Evolutionary conservation across 257 asterid genomes (phyloP), one percentile per base, ranked within the genome.

Genomic region (Mentha longifolia): DNA sequence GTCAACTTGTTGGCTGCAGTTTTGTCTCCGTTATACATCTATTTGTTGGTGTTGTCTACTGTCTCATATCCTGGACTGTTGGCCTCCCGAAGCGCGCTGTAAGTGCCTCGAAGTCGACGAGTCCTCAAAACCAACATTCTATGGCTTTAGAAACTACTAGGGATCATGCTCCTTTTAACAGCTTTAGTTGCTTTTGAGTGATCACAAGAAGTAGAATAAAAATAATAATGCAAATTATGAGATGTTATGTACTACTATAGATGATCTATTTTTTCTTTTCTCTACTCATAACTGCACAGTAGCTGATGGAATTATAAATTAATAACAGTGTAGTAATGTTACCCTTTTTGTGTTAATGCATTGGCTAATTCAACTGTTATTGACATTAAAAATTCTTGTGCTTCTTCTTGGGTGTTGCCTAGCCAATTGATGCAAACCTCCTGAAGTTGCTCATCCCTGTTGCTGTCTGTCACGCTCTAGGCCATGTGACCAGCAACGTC

Each of bases 81-180:
- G 98, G 97, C 51, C 97, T 92, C 59, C 98, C 97, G n/a, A 92
- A 92, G 85, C 83, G 98, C 78, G 98, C 98, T 66, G 98, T 92
- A 86, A 92, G 95, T 84, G 25, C 16, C 70, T 55, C n/a, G 16
- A 69, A 15, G 16, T 55, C n/a, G 16, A 69, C 19, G 16, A 60
- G 37, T 15, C 42, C 19, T 42, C 31, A 28, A 28, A 64, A 37
- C 69, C 56, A 17, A 17, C 49, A 63, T 61, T 61, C 20, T 25
- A 63, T 63, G 39, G 19, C 5, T 37, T 31, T 41, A 20, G 54
- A 11, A 5, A 16, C 33, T 41, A 16, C 33, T 41, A 20, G 20
- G 37, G 37, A 63, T 63, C 52, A 63, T 63, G 4, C 33, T 17
- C 22, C 33, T 19, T 17, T 63, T 42, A 20, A 5, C 11, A 41